Conservation (phyloP, 306 rosid species). For the Dalbergia cultrata region DNA sequence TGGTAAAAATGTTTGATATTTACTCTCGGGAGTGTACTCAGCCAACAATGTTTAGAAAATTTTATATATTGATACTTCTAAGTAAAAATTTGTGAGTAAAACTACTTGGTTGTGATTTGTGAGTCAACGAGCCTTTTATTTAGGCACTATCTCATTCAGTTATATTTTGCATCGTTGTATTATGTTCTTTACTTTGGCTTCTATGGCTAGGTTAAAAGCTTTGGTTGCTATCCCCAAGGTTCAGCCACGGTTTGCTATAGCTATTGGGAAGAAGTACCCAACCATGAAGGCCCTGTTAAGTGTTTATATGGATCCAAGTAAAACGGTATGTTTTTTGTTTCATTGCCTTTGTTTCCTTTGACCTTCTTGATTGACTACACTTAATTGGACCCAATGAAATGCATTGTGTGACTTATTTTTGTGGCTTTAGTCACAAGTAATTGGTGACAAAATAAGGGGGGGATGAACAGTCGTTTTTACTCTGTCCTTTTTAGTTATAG, state of each 20-base stretch:
- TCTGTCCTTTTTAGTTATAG: slow-evolving; percentile 19
- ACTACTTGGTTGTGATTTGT: neutral
- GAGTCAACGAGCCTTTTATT: neutral
- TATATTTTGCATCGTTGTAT: slow-evolving; percentile 2
- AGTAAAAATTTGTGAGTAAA: neutral
- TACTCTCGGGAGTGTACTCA: neutral
- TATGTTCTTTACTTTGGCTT: slow-evolving; percentile 46
- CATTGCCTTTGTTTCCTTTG: slow-evolving; percentile 37
- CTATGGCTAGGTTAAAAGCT: slow-evolving; percentile 79
- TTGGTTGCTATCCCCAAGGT: slow-evolving; percentile 96
- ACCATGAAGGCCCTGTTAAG: slow-evolving; percentile 88
- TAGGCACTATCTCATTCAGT: neutral
- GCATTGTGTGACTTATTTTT: slow-evolving; percentile 26
- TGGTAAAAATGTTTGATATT: neutral
- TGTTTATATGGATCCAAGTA: slow-evolving; percentile 80
- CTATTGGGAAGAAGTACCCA: slow-evolving; percentile 91
- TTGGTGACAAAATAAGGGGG: slow-evolving; percentile 19
- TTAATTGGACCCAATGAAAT: slow-evolving; percentile 26
- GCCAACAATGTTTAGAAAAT: neutral
- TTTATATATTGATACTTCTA: neutral
- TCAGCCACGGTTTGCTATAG: slow-evolving; percentile 90
- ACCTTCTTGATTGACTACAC: slow-evolving; percentile 37
- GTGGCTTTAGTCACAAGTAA: slow-evolving; percentile 14
- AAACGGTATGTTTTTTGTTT: slow-evolving; percentile 63
- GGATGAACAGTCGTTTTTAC: neutral